These are phyloP conservation scores for Niebla homalea DNA, from an alignment of 495 filamentous ascomycete genomes.

Conservation along the genomic window DNA sequence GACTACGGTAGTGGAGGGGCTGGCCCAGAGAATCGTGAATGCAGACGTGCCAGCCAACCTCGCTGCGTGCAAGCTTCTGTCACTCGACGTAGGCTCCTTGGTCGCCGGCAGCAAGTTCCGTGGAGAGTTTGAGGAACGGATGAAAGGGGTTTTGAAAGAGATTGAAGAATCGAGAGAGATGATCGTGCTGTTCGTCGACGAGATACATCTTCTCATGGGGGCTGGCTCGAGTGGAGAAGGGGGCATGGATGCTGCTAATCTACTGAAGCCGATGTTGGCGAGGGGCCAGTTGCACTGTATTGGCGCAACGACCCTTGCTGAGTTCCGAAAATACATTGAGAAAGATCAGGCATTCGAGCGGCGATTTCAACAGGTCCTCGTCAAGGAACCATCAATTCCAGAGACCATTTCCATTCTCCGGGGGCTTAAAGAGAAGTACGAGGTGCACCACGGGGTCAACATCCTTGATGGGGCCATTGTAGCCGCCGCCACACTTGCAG, in stretches of 20 bases:
- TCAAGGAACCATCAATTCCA: conserved; percentile 76
- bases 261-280: conserved; percentile 94
- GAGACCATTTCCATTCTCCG: conserved; percentile 96
- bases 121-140: conserved; percentile 95
- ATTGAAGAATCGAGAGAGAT: conserved; percentile 93
- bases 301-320: conserved; percentile 83
- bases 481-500: conserved; percentile 73
- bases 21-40: conserved; percentile 92
- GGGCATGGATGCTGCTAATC: conserved; percentile 96
- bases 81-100: conserved; percentile 84
- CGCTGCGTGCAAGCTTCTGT: conserved; percentile 85
- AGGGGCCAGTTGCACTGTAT: conserved; percentile 95
- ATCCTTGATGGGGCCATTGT: conserved; percentile 91
- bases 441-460: conserved; percentile 94
- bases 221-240: conserved; percentile 87
- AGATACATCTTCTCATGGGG: conserved; percentile 97
- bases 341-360: conserved; percentile 97
- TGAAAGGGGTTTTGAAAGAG: conserved; percentile 97
- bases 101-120: conserved; percentile 96
- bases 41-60: conserved; percentile 89
- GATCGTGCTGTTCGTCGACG: conserved; percentile 94
- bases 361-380: conserved; percentile 93
- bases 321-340: conserved; percentile 98
- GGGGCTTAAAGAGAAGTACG: conserved; percentile 93
- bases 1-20: conserved; percentile 92